Conservation (phyloP, 768 basidiomycete genomes). For the Trametes punicea region DNA sequence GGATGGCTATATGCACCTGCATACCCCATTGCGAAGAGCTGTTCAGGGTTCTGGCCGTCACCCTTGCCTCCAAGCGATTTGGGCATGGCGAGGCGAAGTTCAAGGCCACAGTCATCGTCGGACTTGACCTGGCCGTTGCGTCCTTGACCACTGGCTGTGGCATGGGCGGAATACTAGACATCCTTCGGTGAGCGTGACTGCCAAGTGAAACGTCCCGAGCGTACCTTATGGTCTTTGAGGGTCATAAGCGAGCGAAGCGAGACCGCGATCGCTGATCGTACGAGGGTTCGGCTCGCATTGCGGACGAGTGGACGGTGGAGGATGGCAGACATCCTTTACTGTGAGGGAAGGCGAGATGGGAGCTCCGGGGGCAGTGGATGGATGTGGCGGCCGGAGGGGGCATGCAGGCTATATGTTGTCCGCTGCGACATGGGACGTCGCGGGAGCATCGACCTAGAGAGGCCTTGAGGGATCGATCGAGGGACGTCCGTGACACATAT, state of each 20-base stretch:
- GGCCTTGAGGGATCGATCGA: slow-evolving; percentile 3
- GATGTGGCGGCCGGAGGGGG: not conserved
- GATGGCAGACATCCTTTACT: not conserved
- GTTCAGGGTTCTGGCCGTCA: slow-evolving; percentile 39
- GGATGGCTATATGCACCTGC: slow-evolving; percentile 24
- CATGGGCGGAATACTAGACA: slow-evolving; percentile 65
- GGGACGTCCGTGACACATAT: too few relatives aligned
- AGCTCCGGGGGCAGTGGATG: not conserved
- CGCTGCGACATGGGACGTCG: not conserved
- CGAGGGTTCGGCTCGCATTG: not conserved
- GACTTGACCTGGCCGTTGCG: slow-evolving; percentile 51
- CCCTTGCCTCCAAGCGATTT: slow-evolving; percentile 36
- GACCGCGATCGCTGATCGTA: not conserved
- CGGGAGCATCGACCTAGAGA: not conserved
- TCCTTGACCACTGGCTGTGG: slow-evolving; percentile 60
- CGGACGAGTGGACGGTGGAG: not conserved
- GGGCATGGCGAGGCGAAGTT: slow-evolving; percentile 34
- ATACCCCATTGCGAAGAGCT: slow-evolving; percentile 38
- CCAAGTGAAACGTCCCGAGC: not conserved
- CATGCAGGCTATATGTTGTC: not conserved
- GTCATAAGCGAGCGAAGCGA: slow-evolving; percentile 32
- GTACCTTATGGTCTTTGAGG: slow-evolving; percentile 47
- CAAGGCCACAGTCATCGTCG: slow-evolving; percentile 31
- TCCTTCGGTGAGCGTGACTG: not conserved
- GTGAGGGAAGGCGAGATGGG: not conserved